Evolutionary conservation across 2,329 filamentous ascomycete species (phyloP), one percentile per base, ranked within the genome.

Genomic region (Penicillium decumbens): DNA sequence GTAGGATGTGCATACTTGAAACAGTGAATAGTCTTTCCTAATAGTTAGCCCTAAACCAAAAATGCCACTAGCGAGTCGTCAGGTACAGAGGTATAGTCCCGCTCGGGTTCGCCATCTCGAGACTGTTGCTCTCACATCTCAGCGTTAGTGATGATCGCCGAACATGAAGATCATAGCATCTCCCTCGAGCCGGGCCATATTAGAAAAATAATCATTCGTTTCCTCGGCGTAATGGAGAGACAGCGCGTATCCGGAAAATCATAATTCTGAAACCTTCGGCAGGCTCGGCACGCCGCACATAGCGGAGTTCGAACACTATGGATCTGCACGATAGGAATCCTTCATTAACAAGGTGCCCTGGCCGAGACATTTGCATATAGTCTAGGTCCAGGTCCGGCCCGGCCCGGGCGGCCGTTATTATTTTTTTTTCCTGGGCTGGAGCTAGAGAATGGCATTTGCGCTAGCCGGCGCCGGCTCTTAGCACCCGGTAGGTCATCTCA

Each of bases 261-360:
- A 23, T 2, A 23, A 44, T 44, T 56, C 43, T 58, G 58, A 60
- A 58, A 60, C 58, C 44, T 30, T 42, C 43, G 52, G 37, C n/a
- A 43, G 44, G 27, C 51, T 53, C 50, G 55, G 53, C 49, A 48
- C 47, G 27, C 56, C 39, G 43, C 23, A 38, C 40, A 29, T 38
- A 46, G 47, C 45, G 47, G 45, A 41, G 48, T 38, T 24, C 39
- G 20, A 33, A n/a, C 32, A 35, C 15, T 37, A 8, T 23, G 33
- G 15, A 37, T 9, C 33, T 37, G 33, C 15, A 15, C 18, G 33
- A 18, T 37, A 20, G 27, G 20, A 7, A 27, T 41, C 25, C 38
- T 41, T 27, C 12, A 40, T 24, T 15, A 10, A 4, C 7, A n/a
- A 43, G 25, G 6, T 13, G 32, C n/a, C 15, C 32, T 35, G 45